Base-by-base conservation (phyloP, 352 stramenopile genomes). In the Globisporangium polare region DNA sequence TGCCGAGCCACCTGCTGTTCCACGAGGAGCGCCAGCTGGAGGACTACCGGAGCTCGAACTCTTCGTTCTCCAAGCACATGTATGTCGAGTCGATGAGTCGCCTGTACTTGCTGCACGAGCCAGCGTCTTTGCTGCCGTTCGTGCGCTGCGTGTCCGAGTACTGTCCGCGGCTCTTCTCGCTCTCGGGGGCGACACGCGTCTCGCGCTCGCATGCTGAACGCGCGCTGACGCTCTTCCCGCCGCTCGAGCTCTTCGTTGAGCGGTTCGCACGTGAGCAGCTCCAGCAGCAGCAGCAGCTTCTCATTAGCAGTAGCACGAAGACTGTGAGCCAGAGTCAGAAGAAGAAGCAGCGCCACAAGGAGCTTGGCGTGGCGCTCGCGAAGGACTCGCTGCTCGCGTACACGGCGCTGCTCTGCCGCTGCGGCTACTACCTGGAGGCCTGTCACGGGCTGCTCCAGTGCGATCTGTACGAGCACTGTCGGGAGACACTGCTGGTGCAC, bases 41-140 rank as follows among this genome's bases (percentile, higher is more conserved):
- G 2, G 86, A 94, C 61, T 94, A 88, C 65, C 80, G 80, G 39
- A 66, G 78, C 60, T 81, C 75, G 26, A 72, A 82, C 3, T 89
- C 80, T 47, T 90, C 81, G 2, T 92, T 90, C 53, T 90, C 83
- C 41, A 92, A 92, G 68, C 83, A 94, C 71, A 88, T 94, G 80
- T 95, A 95, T 62, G 73, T 95, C 53, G 86, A 95, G 65, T 89
- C 76, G 3, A 88, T 94, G 77, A 76, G 71, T 33, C 80, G 86
- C 1, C 67, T 95, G 59, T 93, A 92, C 63, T 58, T 90, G n/a
- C 64, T 91, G 31, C 81, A 95, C 27, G 72, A 87, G 45, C 81
- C 86, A 5, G 46, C 42, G 17, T 66, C 69, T 22, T 53, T 94
- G 31, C 61, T 89, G 58, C 56, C 74, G 27, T 93, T 95, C 53